Evolutionary conservation across 495 filamentous ascomycete species (phyloP), one percentile per base, ranked within the genome.

Genomic region (Podospora comata): DNA sequence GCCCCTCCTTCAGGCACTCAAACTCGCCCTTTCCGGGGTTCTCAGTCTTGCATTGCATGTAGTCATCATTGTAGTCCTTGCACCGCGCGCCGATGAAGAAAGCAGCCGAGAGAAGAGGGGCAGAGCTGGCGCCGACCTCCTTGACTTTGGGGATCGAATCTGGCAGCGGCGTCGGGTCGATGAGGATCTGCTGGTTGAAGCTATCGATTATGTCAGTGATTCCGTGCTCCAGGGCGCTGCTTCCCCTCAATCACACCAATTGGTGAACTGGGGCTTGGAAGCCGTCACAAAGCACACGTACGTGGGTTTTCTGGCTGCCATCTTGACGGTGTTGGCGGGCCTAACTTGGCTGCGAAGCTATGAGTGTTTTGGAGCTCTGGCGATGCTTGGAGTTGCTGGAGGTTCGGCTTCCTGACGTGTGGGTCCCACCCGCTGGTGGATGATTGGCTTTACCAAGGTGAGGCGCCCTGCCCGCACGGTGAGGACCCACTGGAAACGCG

Each of bases 61-160:
- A 99, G 81, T 99, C 95, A 83, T 99, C 95, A 81, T 97, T 99
- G 84, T 92, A 99, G 60, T 91, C 84, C 75, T 86, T 89, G 88
- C 95, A 99, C 73, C 94, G 88, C 68, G 92, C 93, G 60, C 95
- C 95, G 78, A 99, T 99, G 77, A 97, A 98, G 85, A 89, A 99
- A n/a, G 92, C 87, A 19, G 95, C 96, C 69, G 91, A 94, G 44
- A 93, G 81, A 27, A 99, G 85, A 54, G 95, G 96, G 19, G 94
- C 96, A 57, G 93, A 97, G 68, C 89, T 95, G 61, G 92, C 85
- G 64, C 95, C 95, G 72, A 98, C 86, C 79, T 99, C 95, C 70
- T 91, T 84, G 71, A 99, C 95, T 71, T 89, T 86, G 76, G 95
- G 95, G 79, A 99, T 93, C 73, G 88, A 87, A 76, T 90, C 86